Evolutionary conservation across 805 yeast species (phyloP).

Genomic region (Candida ficus): DNA sequence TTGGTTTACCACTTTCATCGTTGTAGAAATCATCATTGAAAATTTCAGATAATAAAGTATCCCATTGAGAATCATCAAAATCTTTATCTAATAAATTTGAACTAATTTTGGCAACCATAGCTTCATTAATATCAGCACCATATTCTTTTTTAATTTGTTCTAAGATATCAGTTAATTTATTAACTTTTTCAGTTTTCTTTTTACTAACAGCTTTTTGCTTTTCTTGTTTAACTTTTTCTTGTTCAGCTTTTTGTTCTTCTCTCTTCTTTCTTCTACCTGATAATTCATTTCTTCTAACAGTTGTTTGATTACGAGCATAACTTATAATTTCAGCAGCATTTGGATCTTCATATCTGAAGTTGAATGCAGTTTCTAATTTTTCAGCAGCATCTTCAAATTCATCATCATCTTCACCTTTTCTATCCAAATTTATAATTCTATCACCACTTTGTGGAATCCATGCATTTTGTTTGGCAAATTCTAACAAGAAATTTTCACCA

Average conservation of each 20-base stretch:
- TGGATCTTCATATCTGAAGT: constrained; percentile 92
- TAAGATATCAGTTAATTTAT: constrained; percentile 65
- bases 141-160: constrained; percentile 37
- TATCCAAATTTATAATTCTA: constrained; percentile 47
- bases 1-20: constrained; percentile 53
- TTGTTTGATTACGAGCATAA: constrained; percentile 92
- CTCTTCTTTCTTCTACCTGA: constrained; percentile 78
- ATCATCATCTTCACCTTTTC: constrained; percentile 53
- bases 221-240: constrained; percentile 44
- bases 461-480: constrained; percentile 71
- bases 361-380: constrained; percentile 85
- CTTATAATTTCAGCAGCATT: constrained; percentile 85
- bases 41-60: constrained; percentile 71
- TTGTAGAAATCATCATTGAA: constrained; percentile 81
- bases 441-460: constrained; percentile 82
- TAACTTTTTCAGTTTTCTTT: constrained; percentile 71
- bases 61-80: constrained; percentile 91
- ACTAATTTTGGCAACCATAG: constrained; percentile 61
- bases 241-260: constrained; percentile 57
- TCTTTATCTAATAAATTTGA: constrained; percentile 79
- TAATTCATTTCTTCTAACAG: constrained; percentile 75
- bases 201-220: constrained; percentile 59
- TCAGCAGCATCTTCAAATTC: constrained; percentile 93
- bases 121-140: constrained; percentile 46
- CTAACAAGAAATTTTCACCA: constrained; percentile 65